Evolutionary conservation across 2,329 filamentous ascomycete species (phyloP), one percentile per base, ranked within the genome.

Genomic region (Paecilomyces dactylethromorphus): DNA sequence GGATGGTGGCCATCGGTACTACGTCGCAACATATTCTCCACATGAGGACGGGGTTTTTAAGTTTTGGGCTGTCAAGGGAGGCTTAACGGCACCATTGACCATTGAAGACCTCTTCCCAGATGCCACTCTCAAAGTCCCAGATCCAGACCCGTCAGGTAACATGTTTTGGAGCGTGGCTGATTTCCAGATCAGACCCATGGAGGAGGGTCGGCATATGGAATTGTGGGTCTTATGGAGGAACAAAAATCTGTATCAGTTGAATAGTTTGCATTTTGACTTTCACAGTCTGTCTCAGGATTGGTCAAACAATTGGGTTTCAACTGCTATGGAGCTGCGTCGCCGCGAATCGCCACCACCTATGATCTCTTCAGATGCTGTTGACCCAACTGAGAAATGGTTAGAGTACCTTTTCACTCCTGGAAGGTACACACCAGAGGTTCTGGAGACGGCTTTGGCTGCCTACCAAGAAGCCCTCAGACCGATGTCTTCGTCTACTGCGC

Each of bases 1-100:
- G 29, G 76, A 78, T 56, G 71, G 72, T 15, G 77, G 76, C 21
- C 78, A 80, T 61, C 69, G 75, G 45, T 87, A 86, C 68, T 82
- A 83, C 59, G 84, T 93, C 56, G 86, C 91, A 39, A 93, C 91
- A 8, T 96, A 92, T 73, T 97, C 92, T 11, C 93, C 94, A 0
- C 86, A 94, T 63, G 89, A 92, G 31, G 84, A 87, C 49, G 90
- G 94, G 35, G 88, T 93, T 70, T 97, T 99, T 81, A 97, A 96
- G 73, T 92, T 99, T 70, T 99, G 92, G 91, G 84, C 84, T 56
- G 84, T 89, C 18, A 84, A 87, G 64, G 84, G 87, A 56, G 83
- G 75, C n/a, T 83, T 65, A 81, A 88, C 66, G 63, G 77, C 65
- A 64, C 76, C 63, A 2, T 72, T 91, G 21, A 81, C 86, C 8